These are phyloP conservation scores for Cladophialophora carrionii DNA, from an alignment of 2,329 filamentous ascomycete species.

Conservation along the genomic window DNA sequence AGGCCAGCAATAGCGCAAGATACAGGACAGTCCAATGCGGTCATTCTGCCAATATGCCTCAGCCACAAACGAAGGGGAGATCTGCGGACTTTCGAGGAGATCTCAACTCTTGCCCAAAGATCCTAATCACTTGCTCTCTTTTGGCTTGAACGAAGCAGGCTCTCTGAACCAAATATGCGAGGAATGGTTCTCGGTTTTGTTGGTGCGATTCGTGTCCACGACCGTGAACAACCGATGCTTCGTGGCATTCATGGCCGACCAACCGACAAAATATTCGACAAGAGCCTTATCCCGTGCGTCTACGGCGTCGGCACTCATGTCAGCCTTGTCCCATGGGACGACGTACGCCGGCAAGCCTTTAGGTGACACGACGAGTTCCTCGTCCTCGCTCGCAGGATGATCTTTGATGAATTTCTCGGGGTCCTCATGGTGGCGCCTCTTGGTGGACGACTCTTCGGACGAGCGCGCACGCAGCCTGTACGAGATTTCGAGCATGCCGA, in stretches of 20 bases:
- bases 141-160: neutral
- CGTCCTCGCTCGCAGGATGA: constrained; percentile 6
- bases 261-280: constrained; percentile 27
- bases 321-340: neutral
- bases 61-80: neutral
- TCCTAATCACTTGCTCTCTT: neutral
- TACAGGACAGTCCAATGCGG: neutral
- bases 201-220: constrained; percentile 20
- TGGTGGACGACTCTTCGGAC: neutral
- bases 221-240: constrained; percentile 24
- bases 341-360: constrained; percentile 10
- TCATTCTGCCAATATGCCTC: neutral
- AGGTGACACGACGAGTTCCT: constrained; percentile 15
- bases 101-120: neutral
- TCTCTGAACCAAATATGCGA: constrained; percentile 26
- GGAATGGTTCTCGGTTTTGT: constrained; percentile 20
- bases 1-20: neutral
- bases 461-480: constrained; percentile 11
- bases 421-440: neutral
- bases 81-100: neutral
- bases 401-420: constrained; percentile 11
- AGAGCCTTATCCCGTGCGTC: constrained; percentile 25
- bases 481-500: constrained; percentile 18
- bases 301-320: constrained; percentile 6
- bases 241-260: constrained; percentile 21